These are phyloP conservation scores for Boletus rex-veris DNA, from an alignment of 768 basidiomycete species.

Conservation along the genomic window DNA sequence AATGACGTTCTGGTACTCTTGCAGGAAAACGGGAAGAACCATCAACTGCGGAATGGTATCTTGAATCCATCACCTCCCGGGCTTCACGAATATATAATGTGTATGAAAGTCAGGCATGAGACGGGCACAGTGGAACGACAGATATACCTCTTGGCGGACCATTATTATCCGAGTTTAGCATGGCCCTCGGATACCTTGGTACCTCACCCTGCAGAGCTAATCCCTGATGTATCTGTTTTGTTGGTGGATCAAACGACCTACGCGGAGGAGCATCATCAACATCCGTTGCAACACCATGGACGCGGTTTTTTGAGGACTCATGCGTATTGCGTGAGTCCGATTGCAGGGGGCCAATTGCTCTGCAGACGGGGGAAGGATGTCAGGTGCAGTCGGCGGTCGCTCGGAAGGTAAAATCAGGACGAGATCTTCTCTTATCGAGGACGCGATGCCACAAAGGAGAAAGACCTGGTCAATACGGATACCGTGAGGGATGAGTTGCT, in stretches of 20 bases:
- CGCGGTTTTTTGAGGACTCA: too few relatives aligned
- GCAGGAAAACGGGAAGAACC: constrained; percentile 11
- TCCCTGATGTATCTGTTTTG: constrained; percentile 14
- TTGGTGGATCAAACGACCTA: constrained; percentile 19
- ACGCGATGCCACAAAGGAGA: too few relatives aligned
- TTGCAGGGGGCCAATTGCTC: too few relatives aligned
- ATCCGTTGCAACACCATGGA: too few relatives aligned
- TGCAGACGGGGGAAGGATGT: too few relatives aligned
- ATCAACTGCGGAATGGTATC: constrained; percentile 18
- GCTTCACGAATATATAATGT: constrained; percentile 16
- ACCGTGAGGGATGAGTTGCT: too few relatives aligned
- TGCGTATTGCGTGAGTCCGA: too few relatives aligned
- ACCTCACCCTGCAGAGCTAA: constrained; percentile 25
- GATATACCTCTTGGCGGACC: constrained; percentile 13
- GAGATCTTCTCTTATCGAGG: too few relatives aligned
- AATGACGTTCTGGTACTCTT: constrained; percentile 18
- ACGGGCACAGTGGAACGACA: background rate
- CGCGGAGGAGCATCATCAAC: constrained; percentile 13
- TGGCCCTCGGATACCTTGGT: constrained; percentile 37
- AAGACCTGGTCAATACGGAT: too few relatives aligned
- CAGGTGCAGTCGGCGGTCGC: too few relatives aligned
- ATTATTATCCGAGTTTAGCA: constrained; percentile 28
- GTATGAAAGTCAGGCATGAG: background rate
- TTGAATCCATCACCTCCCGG: constrained; percentile 16
- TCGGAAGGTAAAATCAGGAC: too few relatives aligned